Base-by-base conservation (phyloP, 306 rosid genomes). In the Quercus berberidifolia region DNA sequence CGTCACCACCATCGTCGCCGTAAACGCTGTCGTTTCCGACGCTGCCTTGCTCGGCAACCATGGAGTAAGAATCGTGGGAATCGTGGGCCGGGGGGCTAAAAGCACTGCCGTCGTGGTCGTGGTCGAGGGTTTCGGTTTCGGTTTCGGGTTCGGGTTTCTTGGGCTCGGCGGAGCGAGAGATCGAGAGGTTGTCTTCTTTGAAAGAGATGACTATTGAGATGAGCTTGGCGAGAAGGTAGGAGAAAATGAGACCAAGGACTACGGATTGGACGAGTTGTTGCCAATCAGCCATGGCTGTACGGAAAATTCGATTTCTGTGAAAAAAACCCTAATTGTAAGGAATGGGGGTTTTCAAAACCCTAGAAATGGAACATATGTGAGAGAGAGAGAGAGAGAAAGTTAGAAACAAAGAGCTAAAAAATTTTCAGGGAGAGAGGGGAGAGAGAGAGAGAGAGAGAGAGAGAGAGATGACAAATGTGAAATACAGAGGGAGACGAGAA, bases 211-310 rank as follows among this genome's bases (percentile, higher is more conserved):
- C 90, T 73, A 96, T 8, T 81, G 97, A 92, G 76, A 96, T 96
- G 72, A 96, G 92, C 88, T 93, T 96, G 13, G 99, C 98, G n/a
- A 96, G 85, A 12, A 96, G 96, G 92, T 80, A 96, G 14, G 99
- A 89, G 93, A 91, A 91, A 83, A 96, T 91, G 89, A 96, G 90
- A 52, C 99, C 98, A 1, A 96, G 70, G 75, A 96, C 1, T 30
- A 96, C 78, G 55, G 98, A 90, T 74, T 96, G 99, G 38, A 93
- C 79, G 25, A 96, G 94, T 51, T 89, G 88, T 18, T 87, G 94
- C 98, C 99, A 96, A 57, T 96, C 99, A 33, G 75, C 97, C 90
- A 85, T 92, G 82, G 81, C 71, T 9, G 69, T 60, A 49, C 11
- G 30, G 2, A 15, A 18, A 1, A 64, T 38, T 38, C 11, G 46